Conservation (phyloP, 345 rosid species). For the Eucalyptus albens region DNA sequence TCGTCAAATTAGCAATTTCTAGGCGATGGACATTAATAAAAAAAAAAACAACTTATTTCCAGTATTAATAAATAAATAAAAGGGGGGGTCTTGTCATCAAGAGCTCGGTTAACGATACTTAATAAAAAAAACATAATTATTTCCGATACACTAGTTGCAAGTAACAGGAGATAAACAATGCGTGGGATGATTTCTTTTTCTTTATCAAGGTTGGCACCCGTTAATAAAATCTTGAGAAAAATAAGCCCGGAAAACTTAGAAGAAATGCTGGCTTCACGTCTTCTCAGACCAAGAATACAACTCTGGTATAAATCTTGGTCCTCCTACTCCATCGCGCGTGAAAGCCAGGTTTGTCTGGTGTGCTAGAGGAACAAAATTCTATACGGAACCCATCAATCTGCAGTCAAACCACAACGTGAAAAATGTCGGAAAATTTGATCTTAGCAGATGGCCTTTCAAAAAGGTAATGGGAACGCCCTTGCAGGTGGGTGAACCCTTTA, state of each 20-base stretch:
- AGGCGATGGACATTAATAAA: slow-evolving; percentile 14
- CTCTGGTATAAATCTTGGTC: background rate
- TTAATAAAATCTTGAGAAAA: background rate
- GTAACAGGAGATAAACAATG: background rate
- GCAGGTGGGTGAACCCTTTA: background rate
- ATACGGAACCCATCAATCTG: background rate
- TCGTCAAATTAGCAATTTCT: slow-evolving; percentile 97
- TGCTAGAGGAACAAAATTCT: background rate
- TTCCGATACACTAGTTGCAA: background rate
- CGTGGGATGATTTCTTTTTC: background rate
- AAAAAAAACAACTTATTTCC: background rate
- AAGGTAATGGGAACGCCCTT: background rate
- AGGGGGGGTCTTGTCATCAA: background rate
- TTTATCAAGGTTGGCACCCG: background rate
- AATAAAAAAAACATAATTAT: background rate
- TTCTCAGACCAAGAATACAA: background rate
- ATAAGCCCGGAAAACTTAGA: background rate
- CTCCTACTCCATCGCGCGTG: background rate
- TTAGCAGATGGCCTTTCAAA: background rate
- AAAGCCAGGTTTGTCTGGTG: background rate
- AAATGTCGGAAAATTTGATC: background rate
- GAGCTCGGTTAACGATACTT: background rate
- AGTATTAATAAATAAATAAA: background rate
- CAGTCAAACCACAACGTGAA: background rate
- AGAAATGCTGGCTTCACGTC: background rate